Evolutionary conservation across 2,329 filamentous ascomycete genomes (phyloP), one percentile per base, ranked within the genome.

Genomic region (Fusarium verticillioides): DNA sequence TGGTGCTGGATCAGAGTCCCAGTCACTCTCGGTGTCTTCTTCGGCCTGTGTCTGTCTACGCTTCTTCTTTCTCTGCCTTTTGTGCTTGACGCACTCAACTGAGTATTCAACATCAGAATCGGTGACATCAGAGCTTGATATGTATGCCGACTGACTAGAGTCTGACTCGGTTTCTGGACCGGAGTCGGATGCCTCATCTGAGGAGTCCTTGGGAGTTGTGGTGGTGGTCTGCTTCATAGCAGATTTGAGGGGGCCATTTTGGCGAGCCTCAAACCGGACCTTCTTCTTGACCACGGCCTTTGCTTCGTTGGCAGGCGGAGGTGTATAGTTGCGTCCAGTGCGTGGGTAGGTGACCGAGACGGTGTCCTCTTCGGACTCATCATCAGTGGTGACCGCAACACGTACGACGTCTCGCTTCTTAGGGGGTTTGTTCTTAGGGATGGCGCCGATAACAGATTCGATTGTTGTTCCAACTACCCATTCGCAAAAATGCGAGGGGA

Each of bases 311-410:
- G 40, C 56, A 44, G 49, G 40, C 21, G 53, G 39, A 9, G 44
- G 21, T 36, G 36, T 59, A 30, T 40, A 28, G 26, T 39, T 50
- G 39, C 64, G 66, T 21, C 80, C 75, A 9, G 80, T 78, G 59
- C 86, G 84, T 3, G 87, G 87, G 58, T 87, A 87, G 4, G 85
- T 86, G 42, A 89, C 78, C 23, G 79, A 82, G 60, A 89, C 77
- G 7, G 82, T 84, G 59, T 89, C 87, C 32, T 83, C 81, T 12
- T 85, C 83, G n/a, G 82, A 83, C 62, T 87, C 86, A 47, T 89
- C 87, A 68, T 89, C 87, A 16, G 87, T 88, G 19, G 83, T 81
- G 4, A 87, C 76, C 58, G 85, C 81, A 37, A 87, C 75, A 28
- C 77, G 82, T 63, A 86, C 75, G 16, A 84, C 77, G 23, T 80